Base-by-base conservation (phyloP, 345 rosid genomes). In the Gossypium ekmanianum region DNA sequence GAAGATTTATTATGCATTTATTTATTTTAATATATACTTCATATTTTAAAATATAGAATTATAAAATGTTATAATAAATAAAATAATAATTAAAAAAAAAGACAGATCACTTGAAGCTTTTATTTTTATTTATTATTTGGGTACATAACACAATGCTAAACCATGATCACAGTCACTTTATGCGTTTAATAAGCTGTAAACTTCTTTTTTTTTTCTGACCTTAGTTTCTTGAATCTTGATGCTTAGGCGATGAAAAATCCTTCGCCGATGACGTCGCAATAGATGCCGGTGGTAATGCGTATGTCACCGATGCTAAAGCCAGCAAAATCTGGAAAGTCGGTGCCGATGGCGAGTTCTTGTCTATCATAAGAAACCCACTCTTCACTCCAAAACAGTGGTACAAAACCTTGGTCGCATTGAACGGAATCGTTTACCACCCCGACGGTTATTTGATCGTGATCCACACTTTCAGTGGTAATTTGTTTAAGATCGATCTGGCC, bases 341-440 rank as follows among this genome's bases (percentile, higher is more conserved):
- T 13, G 81, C 63, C 0, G 68, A 87, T 9, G 98, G 98, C 0
- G 74, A 91, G 79, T 66, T 89, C 43, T 52, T 91, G 5, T 87
- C 88, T 8, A 81, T 79, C 64, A 86, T 91, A 64, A 79, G 68
- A 72, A 82, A 80, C 78, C 88, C 92, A 18, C 90, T 89, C 77
- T 94, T 94, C 78, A 77, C 79, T 14, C 62, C 88, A 18, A 88
- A 83, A 78, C 80, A 89, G 57, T 94, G 98, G 97, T 89, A 85
- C 86, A 85, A 81, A 68, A 85, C 77, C 86, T 45, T 94, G 22
- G 54, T 92, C 1, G 89, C 83, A 45, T 85, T 94, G 26, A 94
- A 94, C 44, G 98, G 98, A 34, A 89, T 94, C 7, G 90, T 88
- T 43, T 90, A 86, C 86, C 97, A 94, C 71, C 97, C 97, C 0